Base-by-base conservation (phyloP, 2,329 filamentous ascomycete genomes). In the Botryosphaeria dothidea region DNA sequence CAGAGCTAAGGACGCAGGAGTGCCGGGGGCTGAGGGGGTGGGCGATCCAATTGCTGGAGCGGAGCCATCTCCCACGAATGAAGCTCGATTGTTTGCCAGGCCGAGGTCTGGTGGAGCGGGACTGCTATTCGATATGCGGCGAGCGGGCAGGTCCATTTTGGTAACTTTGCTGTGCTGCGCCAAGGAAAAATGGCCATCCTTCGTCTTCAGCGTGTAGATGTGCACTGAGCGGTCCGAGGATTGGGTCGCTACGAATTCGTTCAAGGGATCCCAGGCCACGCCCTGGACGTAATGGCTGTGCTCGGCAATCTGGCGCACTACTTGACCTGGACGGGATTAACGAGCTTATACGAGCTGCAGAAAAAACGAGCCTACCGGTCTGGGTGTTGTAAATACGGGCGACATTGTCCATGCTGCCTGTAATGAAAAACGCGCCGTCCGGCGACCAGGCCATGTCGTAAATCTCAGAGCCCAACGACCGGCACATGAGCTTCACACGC, bases 371-470 rank as follows among this genome's bases (percentile, higher is more conserved):
- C 85, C 68, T 82, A 93, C 92, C 94, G 72, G 91, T 95, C 69
- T 91, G 90, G 65, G 93, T 92, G 78, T 96, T 97, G 83, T 97
- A 98, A 71, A 99, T 98, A 66, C 94, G 88, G 66, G 95, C 93
- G 75, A 98, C 90, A 77, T 99, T 99, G 81, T 99, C 95, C 93
- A 99, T 98, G 80, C 95, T 98, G 43, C 95, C 95, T 25, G 96
- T 97, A 72, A 99, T 97, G 82, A 99, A 97, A 81, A 96, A 95
- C 43, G 89, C 83, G 43, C 92, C 93, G 78, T 99, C 95, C n/a
- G 96, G 96, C 56, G 95, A 98, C 96, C 95, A 99, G 58, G 95
- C 95, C 65, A 99, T 82, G 78, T 99, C 95, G 80, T 99, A 99
- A 70, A 99, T 98, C 78, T 99, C 95, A 11, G 93, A 92, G 38